Evolutionary conservation across 805 yeast genomes (phyloP).

Genomic region (Metschnikowia corniflorae): DNA sequence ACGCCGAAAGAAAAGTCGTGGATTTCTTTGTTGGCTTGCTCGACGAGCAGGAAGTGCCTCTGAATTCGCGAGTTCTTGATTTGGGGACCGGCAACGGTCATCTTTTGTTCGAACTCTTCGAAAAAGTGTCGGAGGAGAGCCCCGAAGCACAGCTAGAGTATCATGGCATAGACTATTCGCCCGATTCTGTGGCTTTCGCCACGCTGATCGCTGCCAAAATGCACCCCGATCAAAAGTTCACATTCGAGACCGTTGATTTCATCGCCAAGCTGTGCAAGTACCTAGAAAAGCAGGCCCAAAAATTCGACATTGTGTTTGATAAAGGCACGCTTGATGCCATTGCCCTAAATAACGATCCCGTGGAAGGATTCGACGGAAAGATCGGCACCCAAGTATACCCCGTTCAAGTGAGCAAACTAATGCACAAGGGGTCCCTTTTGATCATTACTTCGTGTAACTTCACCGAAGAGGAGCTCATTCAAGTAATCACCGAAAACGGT

Average conservation of each 20-base stretch:
- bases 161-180: constrained; percentile 83
- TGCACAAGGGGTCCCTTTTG: constrained; percentile 56
- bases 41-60: constrained; percentile 14
- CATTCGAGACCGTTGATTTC: constrained; percentile 72
- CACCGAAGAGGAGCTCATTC: constrained; percentile 70
- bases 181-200: constrained; percentile 76
- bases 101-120: constrained; percentile 62
- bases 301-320: constrained; percentile 77
- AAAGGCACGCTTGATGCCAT: constrained; percentile 98
- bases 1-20: constrained; percentile 84
- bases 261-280: constrained; percentile 40
- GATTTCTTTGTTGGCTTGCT: constrained; percentile 52
- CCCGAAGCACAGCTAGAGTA: constrained; percentile 24
- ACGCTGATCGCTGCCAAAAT: constrained; percentile 45
- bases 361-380: constrained; percentile 41
- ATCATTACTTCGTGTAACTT: constrained; percentile 91
- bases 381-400: constrained; percentile 62
- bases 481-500: constrained; percentile 45
- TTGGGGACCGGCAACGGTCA: constrained; percentile 98
- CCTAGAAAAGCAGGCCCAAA: constrained; percentile 29
- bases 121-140: constrained; percentile 58
- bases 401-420: constrained; percentile 49
- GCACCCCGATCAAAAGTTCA: constrained; percentile 31
- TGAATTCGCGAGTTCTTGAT: constrained; percentile 53
- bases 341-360: constrained; percentile 64